These are phyloP conservation scores for Saitozyma podzolica DNA, from an alignment of 768 basidiomycete species.

Conservation along the genomic window DNA sequence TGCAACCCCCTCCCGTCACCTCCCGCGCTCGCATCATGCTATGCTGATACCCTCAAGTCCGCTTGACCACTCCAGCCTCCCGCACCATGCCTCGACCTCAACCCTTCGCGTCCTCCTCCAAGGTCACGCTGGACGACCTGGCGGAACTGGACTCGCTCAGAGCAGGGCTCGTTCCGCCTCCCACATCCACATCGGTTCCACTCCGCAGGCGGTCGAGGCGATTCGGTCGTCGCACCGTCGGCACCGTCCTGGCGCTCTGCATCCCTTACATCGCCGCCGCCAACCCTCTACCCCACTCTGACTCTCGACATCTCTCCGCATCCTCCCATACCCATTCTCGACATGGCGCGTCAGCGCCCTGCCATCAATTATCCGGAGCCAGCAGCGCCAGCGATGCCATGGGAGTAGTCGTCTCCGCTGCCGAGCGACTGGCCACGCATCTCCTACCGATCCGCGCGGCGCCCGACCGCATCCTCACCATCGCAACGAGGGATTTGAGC, in stretches of 20 bases:
- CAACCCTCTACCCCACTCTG: conserved; percentile 15
- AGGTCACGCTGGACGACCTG: conserved; percentile 13
- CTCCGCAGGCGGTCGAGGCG: not conserved
- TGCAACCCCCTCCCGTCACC: too few species aligned
- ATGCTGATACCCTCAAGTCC: too few species aligned
- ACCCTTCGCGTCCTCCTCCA: conserved; percentile 9
- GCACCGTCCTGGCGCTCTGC: conserved; percentile 22
- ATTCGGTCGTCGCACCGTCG: not conserved
- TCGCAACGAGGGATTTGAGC: conserved; percentile 6
- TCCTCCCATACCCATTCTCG: conserved; percentile 3
- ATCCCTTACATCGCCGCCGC: conserved; percentile 29
- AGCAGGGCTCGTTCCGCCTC: not conserved
- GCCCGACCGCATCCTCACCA: conserved; percentile 1
- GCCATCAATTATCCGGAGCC: too few species aligned
- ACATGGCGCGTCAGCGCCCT: too few species aligned
- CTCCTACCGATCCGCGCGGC: not conserved
- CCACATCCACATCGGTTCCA: not conserved
- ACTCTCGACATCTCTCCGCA: not conserved
- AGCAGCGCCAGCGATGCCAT: too few species aligned
- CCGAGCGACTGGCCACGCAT: not conserved
- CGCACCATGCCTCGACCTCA: too few species aligned
- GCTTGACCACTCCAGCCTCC: too few species aligned
- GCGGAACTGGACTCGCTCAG: not conserved
- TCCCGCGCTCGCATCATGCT: too few species aligned
- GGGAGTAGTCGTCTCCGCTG: too few species aligned